Conservation (phyloP, 768 basidiomycete species). For the Cubamyces sp. region DNA sequence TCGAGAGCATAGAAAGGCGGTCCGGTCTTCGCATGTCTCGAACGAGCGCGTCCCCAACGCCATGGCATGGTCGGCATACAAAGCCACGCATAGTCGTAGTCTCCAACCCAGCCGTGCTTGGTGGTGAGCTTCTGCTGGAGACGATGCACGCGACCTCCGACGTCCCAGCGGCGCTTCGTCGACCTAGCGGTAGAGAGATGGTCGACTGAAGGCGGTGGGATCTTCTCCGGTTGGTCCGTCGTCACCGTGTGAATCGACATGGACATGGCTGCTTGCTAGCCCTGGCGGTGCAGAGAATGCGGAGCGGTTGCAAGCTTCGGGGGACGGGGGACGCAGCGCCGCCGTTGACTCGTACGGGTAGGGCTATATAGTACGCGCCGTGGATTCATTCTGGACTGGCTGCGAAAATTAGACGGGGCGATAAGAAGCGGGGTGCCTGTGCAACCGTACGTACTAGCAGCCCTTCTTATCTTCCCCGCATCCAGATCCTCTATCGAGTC, state of each 20-base stretch:
- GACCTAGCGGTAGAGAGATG: slow-evolving; percentile 3
- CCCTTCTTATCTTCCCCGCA: not conserved
- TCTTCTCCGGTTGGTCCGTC: slow-evolving; percentile 37
- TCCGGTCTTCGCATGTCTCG: slow-evolving; percentile 31
- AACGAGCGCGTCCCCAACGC: slow-evolving; percentile 33
- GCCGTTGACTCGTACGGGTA: not conserved
- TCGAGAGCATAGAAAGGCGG: slow-evolving; percentile 82
- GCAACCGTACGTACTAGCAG: not conserved
- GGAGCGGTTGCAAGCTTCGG: not conserved
- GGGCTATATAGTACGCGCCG: slow-evolving; percentile 10
- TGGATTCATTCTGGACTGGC: slow-evolving; percentile 10
- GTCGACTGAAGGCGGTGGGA: slow-evolving; percentile 24
- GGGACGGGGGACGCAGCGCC: not conserved
- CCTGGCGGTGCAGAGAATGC: not conserved
- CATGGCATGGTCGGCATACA: slow-evolving; percentile 74
- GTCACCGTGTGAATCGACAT: slow-evolving; percentile 35
- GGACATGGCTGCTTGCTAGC: not conserved
- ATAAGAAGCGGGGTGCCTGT: slow-evolving; percentile 17
- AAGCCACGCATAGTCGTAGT: slow-evolving; percentile 76
- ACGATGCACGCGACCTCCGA: slow-evolving; percentile 20
- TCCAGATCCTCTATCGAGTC: not conserved
- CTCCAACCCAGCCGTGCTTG: slow-evolving; percentile 78
- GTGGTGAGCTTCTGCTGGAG: slow-evolving; percentile 47
- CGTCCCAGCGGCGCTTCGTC: not conserved
- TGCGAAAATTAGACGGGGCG: slow-evolving; percentile 11